Conservation (phyloP, 2,329 filamentous ascomycete species). For the Arthrinium puccinioides region DNA sequence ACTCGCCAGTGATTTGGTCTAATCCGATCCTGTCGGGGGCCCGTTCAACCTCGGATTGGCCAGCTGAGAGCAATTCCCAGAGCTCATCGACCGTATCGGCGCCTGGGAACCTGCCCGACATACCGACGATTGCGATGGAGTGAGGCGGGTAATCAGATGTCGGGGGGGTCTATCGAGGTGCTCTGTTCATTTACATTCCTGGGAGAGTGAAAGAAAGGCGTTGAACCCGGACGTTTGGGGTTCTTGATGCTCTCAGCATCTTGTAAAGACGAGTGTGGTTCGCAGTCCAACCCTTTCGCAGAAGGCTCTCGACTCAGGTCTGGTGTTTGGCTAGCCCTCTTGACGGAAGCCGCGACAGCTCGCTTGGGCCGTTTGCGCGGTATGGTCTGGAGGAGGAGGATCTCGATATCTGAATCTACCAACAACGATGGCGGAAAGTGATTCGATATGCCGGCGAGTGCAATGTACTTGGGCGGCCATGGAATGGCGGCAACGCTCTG, state of each 20-base stretch:
- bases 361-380: no score
- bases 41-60: slow-evolving; percentile 2
- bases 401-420: not conserved
- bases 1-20: not conserved
- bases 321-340: no score
- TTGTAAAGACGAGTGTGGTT: no score
- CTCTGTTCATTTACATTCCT: not conserved
- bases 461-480: not conserved
- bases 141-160: slow-evolving; percentile 7
- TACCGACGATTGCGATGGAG: slow-evolving; percentile 26
- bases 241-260: no score
- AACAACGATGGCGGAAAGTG: not conserved
- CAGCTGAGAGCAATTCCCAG: slow-evolving; percentile 20
- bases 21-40: slow-evolving; percentile 1
- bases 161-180: not conserved
- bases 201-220: not conserved
- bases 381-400: not conserved
- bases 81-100: slow-evolving; percentile 22
- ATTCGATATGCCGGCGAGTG: not conserved
- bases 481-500: not conserved
- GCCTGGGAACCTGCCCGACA: slow-evolving; percentile 23
- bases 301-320: no score
- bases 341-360: no score
- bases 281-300: no score
- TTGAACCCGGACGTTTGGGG: no score